Evolutionary conservation across 768 basidiomycete genomes (phyloP), one percentile per base, ranked within the genome.

Genomic region (Amylocystis lapponica): DNA sequence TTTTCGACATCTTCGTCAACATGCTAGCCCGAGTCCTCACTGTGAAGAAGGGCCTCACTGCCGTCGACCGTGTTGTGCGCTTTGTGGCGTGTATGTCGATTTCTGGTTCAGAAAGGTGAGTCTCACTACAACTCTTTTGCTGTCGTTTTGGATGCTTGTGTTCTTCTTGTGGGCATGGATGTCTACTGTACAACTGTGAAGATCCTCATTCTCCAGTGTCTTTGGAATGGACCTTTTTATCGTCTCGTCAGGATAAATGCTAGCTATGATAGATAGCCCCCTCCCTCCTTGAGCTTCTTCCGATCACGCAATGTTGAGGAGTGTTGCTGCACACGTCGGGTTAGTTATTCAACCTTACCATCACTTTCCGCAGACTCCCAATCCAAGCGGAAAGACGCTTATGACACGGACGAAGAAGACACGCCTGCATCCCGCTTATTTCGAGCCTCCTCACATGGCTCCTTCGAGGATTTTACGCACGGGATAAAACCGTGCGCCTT

Each of bases 351-450:
- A n/a, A n/a, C n/a, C n/a, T n/a, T n/a, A n/a, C n/a, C n/a, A n/a
- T n/a, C n/a, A n/a, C n/a, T n/a, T n/a, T n/a, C n/a, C n/a, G n/a
- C n/a, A n/a, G n/a, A n/a, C n/a, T n/a, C n/a, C n/a, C n/a, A n/a
- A n/a, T n/a, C n/a, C n/a, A n/a, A n/a, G n/a, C n/a, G n/a, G n/a
- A n/a, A n/a, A n/a, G n/a, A n/a, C n/a, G n/a, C n/a, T n/a, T n/a
- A n/a, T n/a, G 61, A 27, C 5, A 70, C 73, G 12, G 69, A 76
- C 10, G 77, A 81, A 14, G 82, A 86, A 19, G 84, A 88, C 4
- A 85, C 83, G 0, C 63, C 81, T 0, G 72, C 79, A 0, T 73
- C 87, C 0, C 71, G 89, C 48, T 87, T 94, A 67, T 83, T 2
- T 64, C 75, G 3, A 71, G 77, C 30, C 65, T 92, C 7, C 66